phyloP scores from a whole-genome alignment of 2,329 filamentous ascomycete genomes.

The Westerdykella aurantiaca region DNA sequence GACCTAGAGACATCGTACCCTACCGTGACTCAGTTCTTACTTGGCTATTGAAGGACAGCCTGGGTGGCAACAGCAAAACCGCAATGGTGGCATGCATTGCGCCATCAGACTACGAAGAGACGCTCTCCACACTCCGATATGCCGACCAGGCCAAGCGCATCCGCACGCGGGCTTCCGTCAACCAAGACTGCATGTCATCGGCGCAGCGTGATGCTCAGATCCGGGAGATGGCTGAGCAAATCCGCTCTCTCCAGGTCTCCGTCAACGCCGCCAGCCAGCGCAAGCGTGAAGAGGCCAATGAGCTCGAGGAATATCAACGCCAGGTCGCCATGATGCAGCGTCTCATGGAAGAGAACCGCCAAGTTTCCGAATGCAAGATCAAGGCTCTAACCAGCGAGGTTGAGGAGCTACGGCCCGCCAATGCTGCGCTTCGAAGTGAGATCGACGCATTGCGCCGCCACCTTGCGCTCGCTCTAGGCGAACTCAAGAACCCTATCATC shows the following conservation, averaged over 20 bases:
- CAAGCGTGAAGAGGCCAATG: conserved; percentile 77
- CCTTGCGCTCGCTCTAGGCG: conserved; percentile 76
- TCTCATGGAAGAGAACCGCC: conserved; percentile 88
- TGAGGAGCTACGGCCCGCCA: conserved; percentile 44
- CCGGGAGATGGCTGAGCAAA: conserved; percentile 89
- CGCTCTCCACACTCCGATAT: conserved; percentile 89
- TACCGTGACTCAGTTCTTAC: conserved; percentile 83
- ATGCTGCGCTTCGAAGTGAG: conserved; percentile 58
- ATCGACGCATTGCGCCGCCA: conserved; percentile 87
- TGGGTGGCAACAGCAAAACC: conserved; percentile 96
- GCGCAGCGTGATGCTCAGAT: conserved; percentile 95
- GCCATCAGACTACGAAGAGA: conserved; percentile 94
- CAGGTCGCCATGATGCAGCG: conserved; percentile 87
- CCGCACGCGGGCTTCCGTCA: conserved; percentile 87
- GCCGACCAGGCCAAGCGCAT: conserved; percentile 97
- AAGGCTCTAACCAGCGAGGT: conserved; percentile 60
- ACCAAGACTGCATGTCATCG: conserved; percentile 88
- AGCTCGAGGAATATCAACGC: conserved; percentile 88
- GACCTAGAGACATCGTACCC: conserved; percentile 64
- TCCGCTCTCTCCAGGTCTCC: conserved; percentile 74
- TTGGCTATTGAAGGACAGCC: conserved; percentile 89
- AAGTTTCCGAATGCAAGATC: conserved; percentile 91
- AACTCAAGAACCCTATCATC: conserved; percentile 87
- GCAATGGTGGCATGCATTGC: conserved; percentile 99
- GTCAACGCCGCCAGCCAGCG: conserved; percentile 54